Percentiles rank a stretch among this genome's conserved stretches.
phyloP scores from a whole-genome alignment of 2,329 filamentous ascomycete species.

The Erysiphe pulchra region DNA sequence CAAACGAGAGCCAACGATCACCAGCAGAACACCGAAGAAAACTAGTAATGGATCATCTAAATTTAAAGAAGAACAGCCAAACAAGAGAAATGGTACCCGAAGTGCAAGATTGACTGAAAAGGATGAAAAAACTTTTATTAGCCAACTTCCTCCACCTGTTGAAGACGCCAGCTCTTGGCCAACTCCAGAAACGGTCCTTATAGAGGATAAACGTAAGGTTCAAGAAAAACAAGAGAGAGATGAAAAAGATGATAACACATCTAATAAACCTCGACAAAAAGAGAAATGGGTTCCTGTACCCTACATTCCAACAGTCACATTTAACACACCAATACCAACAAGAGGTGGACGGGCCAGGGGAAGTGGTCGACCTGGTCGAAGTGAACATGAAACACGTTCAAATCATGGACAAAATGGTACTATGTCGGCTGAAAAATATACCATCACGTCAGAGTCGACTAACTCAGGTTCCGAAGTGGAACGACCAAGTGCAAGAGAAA shows the following conservation, averaged over 20 bases:
- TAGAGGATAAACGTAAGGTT: slow-evolving; percentile 50
- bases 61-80: slow-evolving; percentile 10
- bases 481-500: slow-evolving; percentile 2
- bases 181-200: slow-evolving; percentile 56
- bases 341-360: slow-evolving; percentile 26
- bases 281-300: slow-evolving; percentile 66
- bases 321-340: slow-evolving; percentile 57
- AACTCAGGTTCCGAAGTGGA: not conserved
- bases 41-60: slow-evolving; percentile 13
- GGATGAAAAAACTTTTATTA: slow-evolving; percentile 12
- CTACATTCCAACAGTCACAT: slow-evolving; percentile 63
- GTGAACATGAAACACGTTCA: slow-evolving; percentile 15
- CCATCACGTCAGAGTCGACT: slow-evolving; percentile 1
- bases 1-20: slow-evolving; percentile 7
- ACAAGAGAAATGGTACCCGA: slow-evolving; percentile 11
- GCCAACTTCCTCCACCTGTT: slow-evolving; percentile 32
- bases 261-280: slow-evolving; percentile 35
- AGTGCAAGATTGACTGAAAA: slow-evolving; percentile 10
- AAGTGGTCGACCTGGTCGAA: slow-evolving; percentile 16
- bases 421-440: slow-evolving; percentile 8
- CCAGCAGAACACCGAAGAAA: slow-evolving; percentile 16
- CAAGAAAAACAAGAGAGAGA: slow-evolving; percentile 41
- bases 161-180: slow-evolving; percentile 69
- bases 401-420: slow-evolving; percentile 8
- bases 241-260: slow-evolving; percentile 28